Evolutionary conservation across 768 basidiomycete genomes (phyloP).

Genomic region (Leccinum broughii): DNA sequence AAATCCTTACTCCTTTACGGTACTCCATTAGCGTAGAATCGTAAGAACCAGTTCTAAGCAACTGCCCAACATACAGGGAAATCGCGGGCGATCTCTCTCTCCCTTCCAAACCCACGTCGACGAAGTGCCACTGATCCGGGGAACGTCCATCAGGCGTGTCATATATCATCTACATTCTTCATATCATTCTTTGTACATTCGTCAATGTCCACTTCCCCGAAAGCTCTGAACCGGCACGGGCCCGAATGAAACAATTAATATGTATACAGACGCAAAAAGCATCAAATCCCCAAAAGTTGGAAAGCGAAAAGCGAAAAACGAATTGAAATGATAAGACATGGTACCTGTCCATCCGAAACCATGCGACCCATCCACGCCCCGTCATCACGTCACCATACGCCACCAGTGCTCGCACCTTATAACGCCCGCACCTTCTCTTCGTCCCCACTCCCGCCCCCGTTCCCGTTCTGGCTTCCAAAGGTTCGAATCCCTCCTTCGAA

Average conservation of each 20-base stretch:
- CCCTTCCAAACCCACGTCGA: not conserved
- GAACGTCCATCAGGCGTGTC: not conserved
- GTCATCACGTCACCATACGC: not conserved
- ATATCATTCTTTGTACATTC: not conserved
- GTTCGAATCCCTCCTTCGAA: not conserved
- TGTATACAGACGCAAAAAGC: not conserved
- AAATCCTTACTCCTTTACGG: too few species aligned
- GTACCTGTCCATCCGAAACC: constrained; percentile 3
- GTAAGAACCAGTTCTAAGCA: too few species aligned
- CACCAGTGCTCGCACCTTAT: not conserved
- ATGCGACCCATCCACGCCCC: not conserved
- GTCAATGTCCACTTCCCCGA: not conserved
- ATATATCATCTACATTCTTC: not conserved
- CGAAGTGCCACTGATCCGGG: not conserved
- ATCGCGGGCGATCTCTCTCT: too few species aligned
- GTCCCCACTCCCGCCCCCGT: not conserved
- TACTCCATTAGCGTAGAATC: too few species aligned
- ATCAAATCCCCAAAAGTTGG: not conserved
- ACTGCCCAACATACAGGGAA: too few species aligned
- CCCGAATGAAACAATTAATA: not conserved
- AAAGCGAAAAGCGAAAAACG: constrained; percentile 1
- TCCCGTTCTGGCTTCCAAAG: not conserved
- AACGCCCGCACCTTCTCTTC: not conserved
- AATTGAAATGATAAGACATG: constrained; percentile 6
- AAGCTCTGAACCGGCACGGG: not conserved